A percentile compares a stretch with the other conserved stretches of the same genome.
Conservation (phyloP, 2,329 filamentous ascomycete species). For the Aspergillus tubingensis region DNA sequence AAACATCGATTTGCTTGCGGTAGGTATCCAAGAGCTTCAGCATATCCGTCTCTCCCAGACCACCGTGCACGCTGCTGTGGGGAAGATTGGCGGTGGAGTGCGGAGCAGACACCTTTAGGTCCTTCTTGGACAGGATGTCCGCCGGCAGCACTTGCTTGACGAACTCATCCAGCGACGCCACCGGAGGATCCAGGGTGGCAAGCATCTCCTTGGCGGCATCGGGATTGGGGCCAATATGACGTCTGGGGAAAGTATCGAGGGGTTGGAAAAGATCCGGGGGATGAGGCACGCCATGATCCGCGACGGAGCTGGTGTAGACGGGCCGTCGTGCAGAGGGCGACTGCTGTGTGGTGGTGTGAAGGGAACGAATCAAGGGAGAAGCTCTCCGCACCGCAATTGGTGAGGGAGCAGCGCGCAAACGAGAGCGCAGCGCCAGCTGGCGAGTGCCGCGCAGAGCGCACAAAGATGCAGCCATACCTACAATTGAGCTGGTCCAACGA, state of each 20-base stretch:
- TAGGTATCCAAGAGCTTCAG: constrained; percentile 44
- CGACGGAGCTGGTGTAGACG: constrained; percentile 89
- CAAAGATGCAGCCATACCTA: constrained; percentile 36
- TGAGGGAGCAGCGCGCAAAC: constrained; percentile 23
- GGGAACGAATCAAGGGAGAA: constrained; percentile 32
- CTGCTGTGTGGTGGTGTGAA: constrained; percentile 32
- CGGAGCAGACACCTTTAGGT: constrained; percentile 60
- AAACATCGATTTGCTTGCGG: constrained; percentile 60
- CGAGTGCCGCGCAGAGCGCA: constrained; percentile 39
- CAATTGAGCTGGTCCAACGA: constrained; percentile 6
- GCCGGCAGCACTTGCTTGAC: constrained; percentile 79
- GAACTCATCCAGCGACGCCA: constrained; percentile 74
- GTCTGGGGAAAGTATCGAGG: constrained; percentile 67
- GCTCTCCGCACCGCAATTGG: constrained; percentile 26
- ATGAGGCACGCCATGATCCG: constrained; percentile 67
- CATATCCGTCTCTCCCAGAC: constrained; percentile 51
- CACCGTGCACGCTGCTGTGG: constrained; percentile 41
- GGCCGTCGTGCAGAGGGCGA: constrained; percentile 29
- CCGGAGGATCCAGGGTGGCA: constrained; percentile 72
- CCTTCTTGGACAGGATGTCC: constrained; percentile 70
- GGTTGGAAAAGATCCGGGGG: constrained; percentile 48
- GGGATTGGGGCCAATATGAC: constrained; percentile 83
- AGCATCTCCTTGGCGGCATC: constrained; percentile 76
- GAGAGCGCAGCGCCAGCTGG: constrained; percentile 38
- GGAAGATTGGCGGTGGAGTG: constrained; percentile 45